Evolutionary conservation across 2,329 filamentous ascomycete species (phyloP).

Genomic region (Penicillium sp.): DNA sequence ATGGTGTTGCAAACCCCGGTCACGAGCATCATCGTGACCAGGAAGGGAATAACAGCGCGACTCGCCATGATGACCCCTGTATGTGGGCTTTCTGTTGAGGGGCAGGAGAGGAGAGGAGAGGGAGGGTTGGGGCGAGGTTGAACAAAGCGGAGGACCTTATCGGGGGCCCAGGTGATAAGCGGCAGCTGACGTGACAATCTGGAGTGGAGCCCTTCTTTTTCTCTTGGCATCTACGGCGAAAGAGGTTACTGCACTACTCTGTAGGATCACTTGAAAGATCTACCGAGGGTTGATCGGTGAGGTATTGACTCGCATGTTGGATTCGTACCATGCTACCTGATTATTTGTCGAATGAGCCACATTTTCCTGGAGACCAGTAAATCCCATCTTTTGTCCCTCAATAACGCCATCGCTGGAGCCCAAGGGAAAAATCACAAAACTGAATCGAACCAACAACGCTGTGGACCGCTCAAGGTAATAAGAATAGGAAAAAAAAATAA

Average conservation of each 20-base stretch:
- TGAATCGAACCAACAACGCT: too few species aligned
- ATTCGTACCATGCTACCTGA: neutral
- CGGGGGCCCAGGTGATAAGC: slow-evolving; percentile 6
- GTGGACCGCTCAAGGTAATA: too few species aligned
- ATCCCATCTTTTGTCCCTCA: slow-evolving; percentile 16
- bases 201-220: neutral
- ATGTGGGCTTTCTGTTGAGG: too few species aligned
- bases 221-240: slow-evolving; percentile 3
- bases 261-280: too few species aligned
- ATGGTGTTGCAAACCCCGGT: slow-evolving; percentile 97
- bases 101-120: slow-evolving; percentile 1
- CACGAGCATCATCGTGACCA: slow-evolving; percentile 94
- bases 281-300: too few species aligned
- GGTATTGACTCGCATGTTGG: neutral
- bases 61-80: slow-evolving; percentile 63
- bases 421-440: slow-evolving; percentile 18
- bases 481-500: slow-evolving; percentile 6
- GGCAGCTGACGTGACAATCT: slow-evolving; percentile 11
- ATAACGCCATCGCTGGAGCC: slow-evolving; percentile 27
- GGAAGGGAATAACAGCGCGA: slow-evolving; percentile 70
- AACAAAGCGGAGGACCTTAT: slow-evolving; percentile 9
- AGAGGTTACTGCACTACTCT: too few species aligned
- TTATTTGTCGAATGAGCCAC: neutral
- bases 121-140: slow-evolving; percentile 1
- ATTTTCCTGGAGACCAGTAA: slow-evolving; percentile 1